phyloP scores from a whole-genome alignment of 768 basidiomycete genomes.

The Tulasnella sp. region DNA sequence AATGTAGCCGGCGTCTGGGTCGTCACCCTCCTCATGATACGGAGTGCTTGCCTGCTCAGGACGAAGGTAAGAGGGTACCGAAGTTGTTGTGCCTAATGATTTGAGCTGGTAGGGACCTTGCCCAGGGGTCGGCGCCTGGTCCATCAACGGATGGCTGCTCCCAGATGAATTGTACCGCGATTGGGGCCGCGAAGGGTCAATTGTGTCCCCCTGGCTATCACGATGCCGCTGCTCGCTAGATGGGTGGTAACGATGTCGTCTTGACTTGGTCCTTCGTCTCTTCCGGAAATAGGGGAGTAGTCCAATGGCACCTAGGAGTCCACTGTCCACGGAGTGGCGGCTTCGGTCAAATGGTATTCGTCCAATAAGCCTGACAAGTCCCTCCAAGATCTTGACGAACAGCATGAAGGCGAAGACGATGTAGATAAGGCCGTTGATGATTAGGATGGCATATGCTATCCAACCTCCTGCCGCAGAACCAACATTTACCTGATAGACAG shows the following conservation, averaged over 20 bases:
- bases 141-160: constrained; percentile 33
- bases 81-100: constrained; percentile 34
- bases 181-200: not conserved
- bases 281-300: constrained; percentile 63
- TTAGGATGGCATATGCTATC: constrained; percentile 89
- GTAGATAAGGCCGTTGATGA: constrained; percentile 75
- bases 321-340: constrained; percentile 72
- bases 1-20: constrained; percentile 71
- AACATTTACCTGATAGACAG: constrained; percentile 66
- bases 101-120: not conserved
- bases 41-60: constrained; percentile 75
- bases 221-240: constrained; percentile 33
- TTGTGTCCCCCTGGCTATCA: constrained; percentile 30
- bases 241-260: constrained; percentile 35
- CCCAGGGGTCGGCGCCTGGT: constrained; percentile 2
- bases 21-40: constrained; percentile 74
- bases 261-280: constrained; percentile 38
- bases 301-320: constrained; percentile 79
- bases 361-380: constrained; percentile 68
- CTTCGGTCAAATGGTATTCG: constrained; percentile 81
- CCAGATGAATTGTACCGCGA: constrained; percentile 20
- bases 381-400: constrained; percentile 79
- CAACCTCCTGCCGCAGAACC: constrained; percentile 77
- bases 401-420: constrained; percentile 79
- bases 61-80: constrained; percentile 59